phyloP scores from a whole-genome alignment of 2,329 filamentous ascomycete species.

The Beauveria sp. region DNA sequence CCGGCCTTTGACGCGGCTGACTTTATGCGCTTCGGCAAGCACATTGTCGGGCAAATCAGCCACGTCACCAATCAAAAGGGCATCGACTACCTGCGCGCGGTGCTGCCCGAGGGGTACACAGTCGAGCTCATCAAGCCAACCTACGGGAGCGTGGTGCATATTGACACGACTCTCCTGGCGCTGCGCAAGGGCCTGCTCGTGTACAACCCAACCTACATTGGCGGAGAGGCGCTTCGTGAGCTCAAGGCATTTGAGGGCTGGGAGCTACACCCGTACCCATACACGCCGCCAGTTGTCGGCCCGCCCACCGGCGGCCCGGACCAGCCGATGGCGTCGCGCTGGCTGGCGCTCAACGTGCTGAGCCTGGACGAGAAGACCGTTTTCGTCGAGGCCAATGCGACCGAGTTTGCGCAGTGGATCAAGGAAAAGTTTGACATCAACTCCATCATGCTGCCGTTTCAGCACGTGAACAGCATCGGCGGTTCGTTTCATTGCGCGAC shows the following conservation, averaged over 20 bases:
- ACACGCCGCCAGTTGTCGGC: conserved; percentile 9
- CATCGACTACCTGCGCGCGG: conserved; percentile 1
- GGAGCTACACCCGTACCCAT: conserved; percentile 21
- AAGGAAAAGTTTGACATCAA: conserved; percentile 14
- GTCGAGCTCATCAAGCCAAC: conserved; percentile 22
- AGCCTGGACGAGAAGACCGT: conserved; percentile 19
- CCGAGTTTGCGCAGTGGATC: conserved; percentile 15
- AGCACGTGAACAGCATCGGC: conserved; percentile 25
- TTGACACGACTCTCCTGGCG: conserved; percentile 24
- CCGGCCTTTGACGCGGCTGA: conserved; percentile 7
- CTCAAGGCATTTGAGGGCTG: conserved; percentile 21
- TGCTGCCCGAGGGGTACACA: conserved; percentile 16
- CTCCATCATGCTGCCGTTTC: conserved; percentile 19
- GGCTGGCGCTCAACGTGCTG: conserved; percentile 21
- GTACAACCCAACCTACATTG: conserved; percentile 20
- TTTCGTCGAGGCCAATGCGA: conserved; percentile 20
- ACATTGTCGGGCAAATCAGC: conserved; percentile 2
- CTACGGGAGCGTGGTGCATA: conserved; percentile 20
- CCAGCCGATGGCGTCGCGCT: conserved; percentile 20
- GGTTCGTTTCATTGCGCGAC: conserved; percentile 26
- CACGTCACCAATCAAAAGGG: conserved; percentile 6
- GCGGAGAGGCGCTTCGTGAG: conserved; percentile 16
- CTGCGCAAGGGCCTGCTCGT: conserved; percentile 21
- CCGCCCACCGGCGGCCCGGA: conserved; percentile 15
- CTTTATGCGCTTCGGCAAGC: conserved; percentile 6